A percentile compares a stretch with the other conserved stretches of the same genome.
Conservation (phyloP, 805 yeast genomes). For the Myxozyma sirexii region DNA sequence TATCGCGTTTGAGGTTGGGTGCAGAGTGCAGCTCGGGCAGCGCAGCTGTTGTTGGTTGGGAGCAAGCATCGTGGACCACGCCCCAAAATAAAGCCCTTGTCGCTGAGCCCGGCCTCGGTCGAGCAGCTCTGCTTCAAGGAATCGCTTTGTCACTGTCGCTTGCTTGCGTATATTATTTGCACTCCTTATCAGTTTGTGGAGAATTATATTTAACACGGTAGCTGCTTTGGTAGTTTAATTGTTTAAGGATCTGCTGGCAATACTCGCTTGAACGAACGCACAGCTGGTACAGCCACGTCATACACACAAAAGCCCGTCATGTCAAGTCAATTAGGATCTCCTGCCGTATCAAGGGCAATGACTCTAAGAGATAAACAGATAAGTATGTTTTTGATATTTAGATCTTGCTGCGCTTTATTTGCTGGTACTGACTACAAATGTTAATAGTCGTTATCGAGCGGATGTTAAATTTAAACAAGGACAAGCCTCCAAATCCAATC, state of each 20-base stretch:
- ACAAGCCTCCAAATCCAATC: conserved; percentile 42
- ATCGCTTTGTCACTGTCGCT: background rate
- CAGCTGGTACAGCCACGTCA: conserved; percentile 3
- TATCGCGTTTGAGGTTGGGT: background rate
- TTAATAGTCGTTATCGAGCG: conserved; percentile 59
- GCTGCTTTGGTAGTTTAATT: background rate
- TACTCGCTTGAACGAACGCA: background rate
- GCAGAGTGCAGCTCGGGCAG: too few relatives aligned
- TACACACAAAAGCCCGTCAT: background rate
- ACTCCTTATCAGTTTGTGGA: too few relatives aligned
- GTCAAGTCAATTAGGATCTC: conserved; percentile 3
- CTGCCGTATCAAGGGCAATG: background rate
- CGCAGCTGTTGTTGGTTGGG: background rate
- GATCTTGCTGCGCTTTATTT: background rate
- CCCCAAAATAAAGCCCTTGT: background rate
- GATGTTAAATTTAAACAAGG: conserved; percentile 81
- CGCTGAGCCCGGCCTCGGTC: background rate
- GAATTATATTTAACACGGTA: too few relatives aligned
- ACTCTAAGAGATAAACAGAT: conserved; percentile 35
- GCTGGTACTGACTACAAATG: background rate
- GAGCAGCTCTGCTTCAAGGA: background rate
- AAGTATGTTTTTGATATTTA: conserved; percentile 14
- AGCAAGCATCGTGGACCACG: background rate
- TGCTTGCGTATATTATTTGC: too few relatives aligned
- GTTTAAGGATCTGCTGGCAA: background rate